Evolutionary conservation across 257 asterid genomes (phyloP).

Genomic region (Rubia yunnanensis): DNA sequence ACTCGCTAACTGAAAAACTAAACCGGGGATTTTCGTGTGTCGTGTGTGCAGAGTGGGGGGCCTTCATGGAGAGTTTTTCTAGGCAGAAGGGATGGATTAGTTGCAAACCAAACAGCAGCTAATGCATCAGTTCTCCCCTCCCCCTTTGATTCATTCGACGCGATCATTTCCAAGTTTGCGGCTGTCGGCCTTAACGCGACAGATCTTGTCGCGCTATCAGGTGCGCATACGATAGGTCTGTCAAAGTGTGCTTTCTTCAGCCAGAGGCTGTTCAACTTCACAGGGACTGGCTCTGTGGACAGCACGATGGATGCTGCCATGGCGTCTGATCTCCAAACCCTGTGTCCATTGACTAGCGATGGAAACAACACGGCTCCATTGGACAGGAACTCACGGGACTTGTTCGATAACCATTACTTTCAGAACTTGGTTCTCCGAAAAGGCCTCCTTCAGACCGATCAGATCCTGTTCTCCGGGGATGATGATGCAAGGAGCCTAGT

Average conservation of each 20-base stretch:
- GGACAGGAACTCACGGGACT: slow-evolving; percentile 50
- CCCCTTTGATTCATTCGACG: slow-evolving; percentile 47
- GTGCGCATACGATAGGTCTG: slow-evolving; percentile 68
- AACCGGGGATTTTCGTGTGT: no score
- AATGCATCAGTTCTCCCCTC: slow-evolving; percentile 42
- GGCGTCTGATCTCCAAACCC: slow-evolving; percentile 35
- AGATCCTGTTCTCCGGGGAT: slow-evolving; percentile 37
- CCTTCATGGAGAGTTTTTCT: slow-evolving; percentile 58
- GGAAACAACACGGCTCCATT: slow-evolving; percentile 59
- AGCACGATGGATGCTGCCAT: slow-evolving; percentile 35
- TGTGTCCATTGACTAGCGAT: slow-evolving; percentile 45
- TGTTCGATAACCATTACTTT: slow-evolving; percentile 67
- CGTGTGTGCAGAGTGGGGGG: slow-evolving; percentile 76
- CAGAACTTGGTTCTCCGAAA: slow-evolving; percentile 43
- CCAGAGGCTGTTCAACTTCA: slow-evolving; percentile 49
- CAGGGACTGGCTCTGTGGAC: slow-evolving; percentile 68
- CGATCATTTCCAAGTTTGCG: slow-evolving; percentile 38
- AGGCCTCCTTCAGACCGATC: slow-evolving; percentile 67
- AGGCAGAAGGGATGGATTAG: slow-evolving; percentile 80
- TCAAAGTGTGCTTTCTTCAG: slow-evolving; percentile 53
- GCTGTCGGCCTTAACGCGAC: slow-evolving; percentile 51
- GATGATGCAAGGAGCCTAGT: slow-evolving; percentile 44
- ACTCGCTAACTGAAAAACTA: neutral
- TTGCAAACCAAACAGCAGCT: slow-evolving; percentile 59
- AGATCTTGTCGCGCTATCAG: slow-evolving; percentile 68